A percentile compares a stretch with the other conserved stretches of the same genome.
Evolutionary conservation across 2,329 filamentous ascomycete genomes (phyloP).

Genomic region (Nothomitra cinnamomea): DNA sequence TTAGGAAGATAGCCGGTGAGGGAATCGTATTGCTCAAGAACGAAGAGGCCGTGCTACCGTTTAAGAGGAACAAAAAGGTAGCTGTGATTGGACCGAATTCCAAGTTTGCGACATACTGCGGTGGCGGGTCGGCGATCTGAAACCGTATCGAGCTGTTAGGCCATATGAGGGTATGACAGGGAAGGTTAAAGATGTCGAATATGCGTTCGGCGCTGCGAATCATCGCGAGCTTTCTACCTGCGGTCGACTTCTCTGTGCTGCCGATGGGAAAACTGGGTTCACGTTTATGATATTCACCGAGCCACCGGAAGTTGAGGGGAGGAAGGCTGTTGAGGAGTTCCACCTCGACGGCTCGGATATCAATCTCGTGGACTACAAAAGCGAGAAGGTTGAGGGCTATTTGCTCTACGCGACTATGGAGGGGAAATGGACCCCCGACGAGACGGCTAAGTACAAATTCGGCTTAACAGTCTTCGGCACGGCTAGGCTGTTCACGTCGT

Average conservation of each 20-base stretch:
- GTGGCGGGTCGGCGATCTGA: constrained; percentile 48
- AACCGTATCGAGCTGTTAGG: constrained; percentile 17
- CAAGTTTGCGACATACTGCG: constrained; percentile 31
- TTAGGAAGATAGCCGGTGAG: constrained; percentile 49
- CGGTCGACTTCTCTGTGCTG: constrained; percentile 33
- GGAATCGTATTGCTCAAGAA: constrained; percentile 62
- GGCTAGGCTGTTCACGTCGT: constrained; percentile 41
- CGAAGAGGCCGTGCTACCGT: constrained; percentile 42
- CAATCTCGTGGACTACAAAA: constrained; percentile 35
- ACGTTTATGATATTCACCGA: constrained; percentile 46
- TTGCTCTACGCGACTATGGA: constrained; percentile 45
- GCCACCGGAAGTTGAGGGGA: constrained; percentile 28
- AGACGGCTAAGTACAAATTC: constrained; percentile 46
- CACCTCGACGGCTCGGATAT: constrained; percentile 26
- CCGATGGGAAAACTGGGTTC: constrained; percentile 38
- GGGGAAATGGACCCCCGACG: constrained; percentile 40
- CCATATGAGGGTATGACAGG: constrained; percentile 1
- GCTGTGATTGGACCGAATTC: constrained; percentile 38
- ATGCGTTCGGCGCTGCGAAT: constrained; percentile 44
- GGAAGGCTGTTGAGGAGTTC: constrained; percentile 34
- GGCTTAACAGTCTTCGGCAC: constrained; percentile 47
- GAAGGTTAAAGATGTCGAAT: constrained; percentile 29
- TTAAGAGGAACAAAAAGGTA: constrained; percentile 22
- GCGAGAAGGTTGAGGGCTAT: constrained; percentile 18
- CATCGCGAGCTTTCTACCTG: constrained; percentile 47